Conservation (phyloP, 495 filamentous ascomycete species). For the Lophiostoma macrostomum region DNA sequence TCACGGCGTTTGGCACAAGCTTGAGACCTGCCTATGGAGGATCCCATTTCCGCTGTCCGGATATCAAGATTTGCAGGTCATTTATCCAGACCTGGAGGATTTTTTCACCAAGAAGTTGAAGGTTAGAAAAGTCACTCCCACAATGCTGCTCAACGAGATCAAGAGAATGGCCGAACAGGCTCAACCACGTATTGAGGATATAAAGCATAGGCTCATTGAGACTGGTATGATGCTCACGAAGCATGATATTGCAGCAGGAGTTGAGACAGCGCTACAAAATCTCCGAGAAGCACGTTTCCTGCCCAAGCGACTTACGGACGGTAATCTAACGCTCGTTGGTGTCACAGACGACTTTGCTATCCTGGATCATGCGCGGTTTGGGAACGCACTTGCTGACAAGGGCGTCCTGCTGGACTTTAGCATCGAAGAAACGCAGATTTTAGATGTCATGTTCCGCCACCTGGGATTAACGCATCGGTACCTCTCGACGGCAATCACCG, state of each 20-base stretch:
- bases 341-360: conserved; percentile 16
- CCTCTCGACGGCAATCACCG: conserved; percentile 8
- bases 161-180: not conserved
- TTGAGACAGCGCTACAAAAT: not conserved
- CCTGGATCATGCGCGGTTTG: conserved; percentile 12
- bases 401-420: conserved; percentile 7
- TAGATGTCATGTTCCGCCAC: conserved; percentile 6
- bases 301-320: not conserved
- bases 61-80: not conserved
- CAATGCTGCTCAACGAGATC: not conserved
- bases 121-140: conserved; percentile 1
- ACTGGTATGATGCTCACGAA: conserved; percentile 1
- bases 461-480: conserved; percentile 1
- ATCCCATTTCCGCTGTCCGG: not conserved
- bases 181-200: not conserved
- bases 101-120: conserved; percentile 6
- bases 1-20: not conserved
- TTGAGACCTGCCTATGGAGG: not conserved
- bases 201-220: not conserved
- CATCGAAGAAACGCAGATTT: conserved; percentile 1
- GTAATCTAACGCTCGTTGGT: not conserved
- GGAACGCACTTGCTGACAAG: not conserved
- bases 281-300: conserved; percentile 6
- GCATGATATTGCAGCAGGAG: not conserved
- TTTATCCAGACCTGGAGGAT: not conserved